Evolutionary conservation across 352 stramenopile species (phyloP), one percentile per base, ranked within the genome.

Genomic region (Thalassiosira ordinaria): DNA sequence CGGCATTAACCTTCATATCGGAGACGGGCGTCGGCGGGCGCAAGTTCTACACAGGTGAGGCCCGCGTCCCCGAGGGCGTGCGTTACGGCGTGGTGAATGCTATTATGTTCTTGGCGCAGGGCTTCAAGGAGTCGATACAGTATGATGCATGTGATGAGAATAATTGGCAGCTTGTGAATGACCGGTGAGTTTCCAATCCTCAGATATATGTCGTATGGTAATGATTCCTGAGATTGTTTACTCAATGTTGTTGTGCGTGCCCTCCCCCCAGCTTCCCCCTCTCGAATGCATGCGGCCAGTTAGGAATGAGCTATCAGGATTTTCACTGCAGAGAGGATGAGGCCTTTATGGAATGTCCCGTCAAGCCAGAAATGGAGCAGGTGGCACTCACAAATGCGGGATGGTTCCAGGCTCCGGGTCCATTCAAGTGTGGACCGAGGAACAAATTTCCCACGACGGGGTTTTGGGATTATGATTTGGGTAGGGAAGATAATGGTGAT

Each of bases 101-200:
- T 1, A 27, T 80, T 14, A 76, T 81, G 64, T 88, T 85, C 51
- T 56, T 88, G 9, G 52, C 74, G 0, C 80, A 88, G 39, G 67
- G 57, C 6, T 82, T 82, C 44, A 83, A 85, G 39, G 80, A 88
- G 47, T 63, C 78, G 16, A 88, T 91, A 52, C 70, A 85, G 60
- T 89, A 87, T 62, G 78, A 89, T 64, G 73, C 78, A 35, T 89
- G 81, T 59, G 80, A 88, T 31, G 85, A 91, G 70, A 91, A 89
- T 59, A 85, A 80, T 65, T 91, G 82, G 81, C 59, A 89, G 47
- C 31, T 87, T 9, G 63, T 89, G 9, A 83, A 85, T 41, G 79
- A 68, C 18, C 69, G 67, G n/a, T n/a, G n/a, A n/a, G n/a, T n/a
- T n/a, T n/a, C n/a, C n/a, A n/a, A n/a, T n/a, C n/a, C n/a, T n/a